Evolutionary conservation across 768 basidiomycete species (phyloP).

Genomic region (Pisolithus sp.): DNA sequence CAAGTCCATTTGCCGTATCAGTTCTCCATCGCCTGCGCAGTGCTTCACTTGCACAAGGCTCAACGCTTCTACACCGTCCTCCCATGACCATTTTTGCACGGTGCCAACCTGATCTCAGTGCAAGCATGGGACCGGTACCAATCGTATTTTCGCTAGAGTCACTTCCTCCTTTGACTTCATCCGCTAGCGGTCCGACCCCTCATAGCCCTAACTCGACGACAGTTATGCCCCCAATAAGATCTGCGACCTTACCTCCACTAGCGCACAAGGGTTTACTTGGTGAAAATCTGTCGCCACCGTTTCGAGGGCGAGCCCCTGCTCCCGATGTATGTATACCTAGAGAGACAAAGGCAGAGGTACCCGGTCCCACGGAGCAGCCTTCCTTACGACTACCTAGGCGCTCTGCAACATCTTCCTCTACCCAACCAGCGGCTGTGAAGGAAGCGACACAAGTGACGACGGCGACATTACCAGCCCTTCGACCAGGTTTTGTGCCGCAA

Average conservation of each 20-base stretch:
- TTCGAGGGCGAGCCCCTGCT: background rate
- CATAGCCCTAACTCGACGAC: background rate
- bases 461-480: conserved; percentile 32
- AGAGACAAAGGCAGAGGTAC: background rate
- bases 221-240: conserved; percentile 16
- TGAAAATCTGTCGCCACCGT: background rate
- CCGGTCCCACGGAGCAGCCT: background rate
- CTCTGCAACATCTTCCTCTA: conserved; percentile 1
- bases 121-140: conserved; percentile 50
- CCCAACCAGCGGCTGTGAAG: background rate
- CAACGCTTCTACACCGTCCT: conserved; percentile 4
- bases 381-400: conserved; percentile 17
- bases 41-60: conserved; percentile 17
- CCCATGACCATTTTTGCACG: conserved; percentile 54
- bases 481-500: conserved; percentile 62
- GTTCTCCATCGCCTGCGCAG: conserved; percentile 22
- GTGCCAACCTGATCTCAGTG: conserved; percentile 44
- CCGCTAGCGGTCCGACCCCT: background rate
- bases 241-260: conserved; percentile 28
- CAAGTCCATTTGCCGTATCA: conserved; percentile 23
- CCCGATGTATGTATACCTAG: background rate
- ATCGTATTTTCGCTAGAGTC: conserved; percentile 57
- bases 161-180: conserved; percentile 22
- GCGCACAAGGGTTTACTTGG: conserved; percentile 12
- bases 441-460: background rate